Conservation (phyloP, 306 rosid species). For the Cucumis hystrix region DNA sequence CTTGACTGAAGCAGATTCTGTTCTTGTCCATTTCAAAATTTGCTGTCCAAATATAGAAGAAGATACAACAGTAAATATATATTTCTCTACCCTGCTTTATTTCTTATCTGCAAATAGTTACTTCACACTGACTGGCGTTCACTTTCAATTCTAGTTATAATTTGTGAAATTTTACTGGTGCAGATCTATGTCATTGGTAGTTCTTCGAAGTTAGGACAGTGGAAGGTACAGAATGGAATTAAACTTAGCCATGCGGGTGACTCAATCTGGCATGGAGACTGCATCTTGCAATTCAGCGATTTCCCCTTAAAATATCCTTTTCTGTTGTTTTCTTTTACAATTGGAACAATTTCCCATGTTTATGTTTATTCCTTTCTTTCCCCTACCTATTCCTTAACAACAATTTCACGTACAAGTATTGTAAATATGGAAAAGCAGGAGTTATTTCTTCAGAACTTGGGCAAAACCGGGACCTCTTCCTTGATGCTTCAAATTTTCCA, state of each 20-base stretch:
- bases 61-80: constrained; percentile 48
- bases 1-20: constrained; percentile 35
- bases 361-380: constrained; percentile 6
- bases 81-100: constrained; percentile 10
- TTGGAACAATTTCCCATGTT: not conserved
- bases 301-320: constrained; percentile 79
- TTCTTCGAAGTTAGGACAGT: constrained; percentile 56
- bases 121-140: not conserved
- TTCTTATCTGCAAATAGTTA: not conserved
- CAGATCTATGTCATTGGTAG: constrained; percentile 74
- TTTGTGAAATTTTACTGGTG: constrained; percentile 12
- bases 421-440: constrained; percentile 55
- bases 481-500: constrained; percentile 37
- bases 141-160: constrained; percentile 5
- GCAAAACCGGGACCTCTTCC: constrained; percentile 49
- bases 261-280: constrained; percentile 74
- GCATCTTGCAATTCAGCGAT: constrained; percentile 44
- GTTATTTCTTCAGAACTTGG: constrained; percentile 51
- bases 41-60: constrained; percentile 65
- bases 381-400: constrained; percentile 36
- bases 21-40: constrained; percentile 58
- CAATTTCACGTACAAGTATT: constrained; percentile 62
- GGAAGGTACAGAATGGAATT: constrained; percentile 59
- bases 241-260: constrained; percentile 71
- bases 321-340: constrained; percentile 7